Base-by-base conservation (phyloP, 2,329 filamentous ascomycete species). In the Scleromitrula shiraiana region DNA sequence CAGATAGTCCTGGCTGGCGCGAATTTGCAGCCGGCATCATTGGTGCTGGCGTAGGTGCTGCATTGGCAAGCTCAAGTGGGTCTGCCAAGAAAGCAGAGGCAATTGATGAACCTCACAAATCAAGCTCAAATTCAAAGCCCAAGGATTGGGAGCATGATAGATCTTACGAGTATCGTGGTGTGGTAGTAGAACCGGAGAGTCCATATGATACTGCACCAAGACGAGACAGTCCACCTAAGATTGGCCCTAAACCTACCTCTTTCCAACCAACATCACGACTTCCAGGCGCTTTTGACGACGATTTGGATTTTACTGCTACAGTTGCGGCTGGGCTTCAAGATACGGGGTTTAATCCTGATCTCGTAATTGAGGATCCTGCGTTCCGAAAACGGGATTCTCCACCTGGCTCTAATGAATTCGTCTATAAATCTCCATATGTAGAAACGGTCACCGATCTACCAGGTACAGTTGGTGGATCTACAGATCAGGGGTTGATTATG, bases 291-390 rank as follows among this genome's bases (percentile, higher is more conserved):
- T 89, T 85, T 58, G 76, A 69, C 1, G 76, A 82, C 49, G 84
- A 88, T 56, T 67, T 83, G 7, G 80, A 80, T 43, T 88, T 88
- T 55, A 78, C 81, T 7, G 84, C 83, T 23, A 79, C 77, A 3
- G 66, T 88, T 39, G 82, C 83, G 49, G 85, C 83, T 40, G 82
- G 80, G 1, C 70, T 86, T 41, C 68, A 82, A 59, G 75, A 80
- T n/a, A 77, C 80, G 38, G 84, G 84, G 0, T 88, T 88, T 53
- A 76, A 86, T 58, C 78, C 82, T 4, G 75, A 83, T 33, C 78
- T 88, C 49, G 79, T 88, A 38, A 82, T 84, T 29, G 71, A 85
- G 38, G 74, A 88, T 56, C 76, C 78, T 0, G 68, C 65, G 1
- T 88, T 81, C 58, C 77, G 77, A 54, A 74, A 72, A 42, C 78